Conservation (phyloP, 2,329 filamentous ascomycete species). For the Sclerotinia trifoliorum region DNA sequence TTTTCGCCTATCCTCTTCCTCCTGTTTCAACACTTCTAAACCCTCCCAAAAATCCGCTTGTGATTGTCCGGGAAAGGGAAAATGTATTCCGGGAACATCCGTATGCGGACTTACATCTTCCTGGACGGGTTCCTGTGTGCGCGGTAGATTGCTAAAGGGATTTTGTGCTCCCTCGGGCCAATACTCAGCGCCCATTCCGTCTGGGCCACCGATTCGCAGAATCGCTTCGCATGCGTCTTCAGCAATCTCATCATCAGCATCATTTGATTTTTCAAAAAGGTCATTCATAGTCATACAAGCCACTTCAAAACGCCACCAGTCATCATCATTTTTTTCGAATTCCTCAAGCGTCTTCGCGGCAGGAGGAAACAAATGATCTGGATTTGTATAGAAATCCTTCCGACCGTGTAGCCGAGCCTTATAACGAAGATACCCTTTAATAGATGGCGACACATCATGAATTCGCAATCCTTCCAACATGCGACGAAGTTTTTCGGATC, state of each 20-base stretch:
- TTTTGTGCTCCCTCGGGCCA: neutral
- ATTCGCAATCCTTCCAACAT: too few species aligned
- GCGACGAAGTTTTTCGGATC: too few species aligned
- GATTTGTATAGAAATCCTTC: fast-evolving
- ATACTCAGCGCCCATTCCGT: neutral
- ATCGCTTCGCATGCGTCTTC: neutral
- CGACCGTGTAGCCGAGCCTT: fast-evolving
- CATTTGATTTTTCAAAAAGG: fast-evolving
- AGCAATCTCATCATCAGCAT: neutral
- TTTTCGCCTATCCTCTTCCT: too few species aligned
- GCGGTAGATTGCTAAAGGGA: fast-evolving
- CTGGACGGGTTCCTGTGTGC: fast-evolving
- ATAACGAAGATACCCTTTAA: too few species aligned
- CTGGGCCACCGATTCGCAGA: neutral
- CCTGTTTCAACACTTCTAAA: neutral
- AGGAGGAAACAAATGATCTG: neutral
- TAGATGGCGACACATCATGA: too few species aligned
- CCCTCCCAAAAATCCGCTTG: too few species aligned
- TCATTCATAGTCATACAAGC: neutral
- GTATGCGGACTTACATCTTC: neutral
- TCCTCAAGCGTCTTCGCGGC: fast-evolving
- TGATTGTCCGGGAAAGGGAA: neutral
- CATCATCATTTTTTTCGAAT: neutral
- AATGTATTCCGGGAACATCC: too few species aligned
- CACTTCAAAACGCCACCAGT: neutral